Conservation (phyloP, 2,329 filamentous ascomycete species). For the Trichoderma sp. region DNA sequence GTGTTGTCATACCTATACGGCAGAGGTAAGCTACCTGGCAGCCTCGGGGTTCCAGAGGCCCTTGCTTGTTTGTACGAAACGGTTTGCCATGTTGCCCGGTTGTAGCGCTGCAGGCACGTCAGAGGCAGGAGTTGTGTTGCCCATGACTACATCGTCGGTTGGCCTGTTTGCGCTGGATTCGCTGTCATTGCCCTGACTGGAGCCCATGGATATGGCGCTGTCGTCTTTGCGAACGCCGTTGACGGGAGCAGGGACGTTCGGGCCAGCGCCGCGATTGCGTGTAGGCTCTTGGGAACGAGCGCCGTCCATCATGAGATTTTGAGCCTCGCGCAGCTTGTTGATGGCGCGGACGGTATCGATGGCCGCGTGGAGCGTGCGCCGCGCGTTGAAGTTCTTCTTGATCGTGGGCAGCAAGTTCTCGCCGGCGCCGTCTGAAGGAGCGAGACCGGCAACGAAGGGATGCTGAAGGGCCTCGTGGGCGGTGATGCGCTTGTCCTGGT, state of each 20-base stretch:
- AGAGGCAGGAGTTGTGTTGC: conserved; percentile 43
- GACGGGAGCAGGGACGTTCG: conserved; percentile 40
- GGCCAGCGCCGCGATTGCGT: conserved; percentile 41
- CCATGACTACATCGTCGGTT: conserved; percentile 53
- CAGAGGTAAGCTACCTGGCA: conserved; percentile 16
- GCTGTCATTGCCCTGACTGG: conserved; percentile 36
- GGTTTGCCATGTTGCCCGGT: conserved; percentile 59
- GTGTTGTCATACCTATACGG: neutral
- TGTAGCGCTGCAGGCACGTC: conserved; percentile 56
- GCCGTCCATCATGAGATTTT: conserved; percentile 66
- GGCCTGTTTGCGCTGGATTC: neutral
- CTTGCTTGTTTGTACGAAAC: conserved; percentile 65
- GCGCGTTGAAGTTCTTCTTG: conserved; percentile 76
- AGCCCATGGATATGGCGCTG: conserved; percentile 48
- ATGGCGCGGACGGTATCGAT: conserved; percentile 73
- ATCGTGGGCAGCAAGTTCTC: conserved; percentile 69
- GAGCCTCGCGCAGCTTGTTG: conserved; percentile 69
- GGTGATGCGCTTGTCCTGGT: conserved; percentile 85
- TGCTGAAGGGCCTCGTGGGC: conserved; percentile 77
- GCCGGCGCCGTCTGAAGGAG: conserved; percentile 52
- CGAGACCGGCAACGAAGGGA: conserved; percentile 63
- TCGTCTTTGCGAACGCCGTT: conserved; percentile 47
- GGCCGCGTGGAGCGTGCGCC: conserved; percentile 69
- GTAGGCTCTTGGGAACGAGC: conserved; percentile 55
- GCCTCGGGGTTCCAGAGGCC: conserved; percentile 59